Evolutionary conservation across 768 basidiomycete genomes (phyloP).

Genomic region (Sporobolomyces pararoseus): DNA sequence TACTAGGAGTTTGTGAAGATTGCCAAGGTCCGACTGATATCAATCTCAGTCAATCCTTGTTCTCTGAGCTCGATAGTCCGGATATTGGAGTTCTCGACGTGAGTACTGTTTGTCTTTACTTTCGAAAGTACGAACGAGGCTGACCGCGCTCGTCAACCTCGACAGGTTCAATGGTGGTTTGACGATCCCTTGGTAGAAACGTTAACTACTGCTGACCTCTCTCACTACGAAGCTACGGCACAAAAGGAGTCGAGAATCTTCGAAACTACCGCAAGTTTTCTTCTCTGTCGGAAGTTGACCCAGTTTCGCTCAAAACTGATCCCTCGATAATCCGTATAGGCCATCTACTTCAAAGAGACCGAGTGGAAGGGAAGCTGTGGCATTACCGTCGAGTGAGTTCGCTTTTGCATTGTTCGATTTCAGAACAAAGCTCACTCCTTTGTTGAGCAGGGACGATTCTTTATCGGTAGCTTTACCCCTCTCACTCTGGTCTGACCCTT

Average conservation of each 20-base stretch:
- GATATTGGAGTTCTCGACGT: slow-evolving; percentile 3
- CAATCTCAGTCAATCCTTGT: background rate
- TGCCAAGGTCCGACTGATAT: background rate
- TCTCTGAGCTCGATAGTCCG: background rate
- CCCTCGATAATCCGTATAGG: background rate
- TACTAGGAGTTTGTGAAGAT: background rate
- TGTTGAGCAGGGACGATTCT: slow-evolving; percentile 3
- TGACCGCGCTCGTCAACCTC: background rate
- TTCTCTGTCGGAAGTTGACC: too few relatives aligned
- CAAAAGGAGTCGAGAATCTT: background rate
- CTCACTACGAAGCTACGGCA: background rate
- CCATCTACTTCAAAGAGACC: slow-evolving; percentile 22
- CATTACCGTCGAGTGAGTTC: slow-evolving; percentile 12
- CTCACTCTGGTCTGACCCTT: background rate
- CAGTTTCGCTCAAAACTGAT: background rate
- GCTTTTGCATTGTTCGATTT: too few relatives aligned
- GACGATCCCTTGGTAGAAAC: background rate
- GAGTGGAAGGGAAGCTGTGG: slow-evolving; percentile 16
- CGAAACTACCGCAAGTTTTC: slow-evolving; percentile 1
- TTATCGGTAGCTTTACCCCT: slow-evolving; percentile 7
- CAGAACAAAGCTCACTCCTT: too few relatives aligned
- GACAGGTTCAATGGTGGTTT: slow-evolving; percentile 19
- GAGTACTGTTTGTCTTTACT: background rate
- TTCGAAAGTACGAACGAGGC: background rate
- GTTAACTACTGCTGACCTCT: background rate